phyloP scores from a whole-genome alignment of 257 asterid species.

The Fraxinus excelsior region DNA sequence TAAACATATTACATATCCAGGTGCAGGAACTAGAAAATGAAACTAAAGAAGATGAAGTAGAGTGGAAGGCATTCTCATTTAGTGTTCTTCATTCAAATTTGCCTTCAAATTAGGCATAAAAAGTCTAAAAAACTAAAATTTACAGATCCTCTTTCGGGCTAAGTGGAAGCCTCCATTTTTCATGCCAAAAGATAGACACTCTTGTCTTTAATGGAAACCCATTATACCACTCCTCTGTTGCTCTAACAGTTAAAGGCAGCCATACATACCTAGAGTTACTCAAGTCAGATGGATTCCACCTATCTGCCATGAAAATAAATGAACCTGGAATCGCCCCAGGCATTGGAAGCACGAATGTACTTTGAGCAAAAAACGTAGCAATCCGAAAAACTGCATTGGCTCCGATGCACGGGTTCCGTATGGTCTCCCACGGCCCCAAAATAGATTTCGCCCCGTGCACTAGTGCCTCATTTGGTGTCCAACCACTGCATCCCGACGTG shows the following conservation, averaged over 20 bases:
- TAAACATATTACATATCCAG: too few relatives aligned
- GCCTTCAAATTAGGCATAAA: not conserved
- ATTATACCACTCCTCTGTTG: slow-evolving; percentile 26
- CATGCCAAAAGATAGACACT: slow-evolving; percentile 73
- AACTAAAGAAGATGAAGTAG: too few relatives aligned
- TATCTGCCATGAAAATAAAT: slow-evolving; percentile 72
- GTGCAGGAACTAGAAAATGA: too few relatives aligned
- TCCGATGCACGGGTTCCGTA: slow-evolving; percentile 84
- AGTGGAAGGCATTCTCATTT: too few relatives aligned
- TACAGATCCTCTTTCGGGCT: not conserved
- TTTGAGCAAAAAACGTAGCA: slow-evolving; percentile 68
- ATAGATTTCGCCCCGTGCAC: slow-evolving; percentile 74
- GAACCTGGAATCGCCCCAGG: slow-evolving; percentile 44
- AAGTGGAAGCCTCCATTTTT: slow-evolving; percentile 55
- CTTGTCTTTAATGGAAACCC: slow-evolving; percentile 48
- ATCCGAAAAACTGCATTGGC: slow-evolving; percentile 53
- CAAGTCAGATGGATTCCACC: slow-evolving; percentile 69
- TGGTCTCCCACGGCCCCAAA: slow-evolving; percentile 78
- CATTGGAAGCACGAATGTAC: slow-evolving; percentile 67
- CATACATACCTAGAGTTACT: slow-evolving; percentile 72
- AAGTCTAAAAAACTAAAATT: not conserved
- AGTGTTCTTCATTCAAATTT: not conserved
- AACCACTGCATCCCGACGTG: slow-evolving; percentile 88
- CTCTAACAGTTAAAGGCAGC: slow-evolving; percentile 65
- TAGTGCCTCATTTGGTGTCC: slow-evolving; percentile 81